A percentile compares a stretch with the other conserved stretches of the same genome.
These are phyloP conservation scores for Orobanche coerulescens DNA, from an alignment of 257 asterid genomes.

Conservation along the genomic window DNA sequence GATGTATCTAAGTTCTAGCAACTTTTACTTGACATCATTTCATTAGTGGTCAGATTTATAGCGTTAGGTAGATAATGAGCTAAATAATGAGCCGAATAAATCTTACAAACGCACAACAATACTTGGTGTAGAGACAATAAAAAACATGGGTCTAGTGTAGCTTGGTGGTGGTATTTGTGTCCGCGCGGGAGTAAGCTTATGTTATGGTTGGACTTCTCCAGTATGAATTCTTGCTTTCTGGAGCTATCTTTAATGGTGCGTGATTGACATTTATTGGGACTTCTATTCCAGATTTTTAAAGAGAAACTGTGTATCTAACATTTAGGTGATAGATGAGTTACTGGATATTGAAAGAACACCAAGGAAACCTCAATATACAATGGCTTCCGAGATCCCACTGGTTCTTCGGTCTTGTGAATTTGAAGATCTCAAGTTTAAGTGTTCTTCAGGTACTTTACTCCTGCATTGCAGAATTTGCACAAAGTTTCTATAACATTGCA, in stretches of 20 bases:
- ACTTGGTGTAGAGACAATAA: constrained; percentile 3
- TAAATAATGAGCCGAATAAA: background rate
- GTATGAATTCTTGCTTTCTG: background rate
- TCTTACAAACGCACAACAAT: constrained; percentile 7
- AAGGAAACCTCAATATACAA: constrained; percentile 80
- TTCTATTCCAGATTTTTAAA: constrained; percentile 17
- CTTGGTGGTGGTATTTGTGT: background rate
- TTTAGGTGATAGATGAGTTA: constrained; percentile 63
- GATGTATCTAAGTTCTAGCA: background rate
- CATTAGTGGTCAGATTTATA: background rate
- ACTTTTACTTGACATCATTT: background rate
- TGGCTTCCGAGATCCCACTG: constrained; percentile 88
- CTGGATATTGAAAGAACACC: constrained; percentile 63
- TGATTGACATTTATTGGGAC: background rate
- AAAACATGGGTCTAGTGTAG: background rate
- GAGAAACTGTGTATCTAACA: constrained; percentile 7
- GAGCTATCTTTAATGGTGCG: background rate
- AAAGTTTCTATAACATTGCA: background rate
- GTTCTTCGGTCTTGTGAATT: constrained; percentile 95
- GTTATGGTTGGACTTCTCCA: background rate
- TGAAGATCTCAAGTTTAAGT: constrained; percentile 62
- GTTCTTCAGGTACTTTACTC: constrained; percentile 62
- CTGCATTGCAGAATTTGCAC: constrained; percentile 6
- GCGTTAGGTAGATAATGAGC: background rate
- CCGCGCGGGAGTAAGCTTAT: background rate